A percentile compares a stretch with the other conserved stretches of the same genome.
phyloP scores from a whole-genome alignment of 2,329 filamentous ascomycete species.

The Pseudogymnoascus sp. region DNA sequence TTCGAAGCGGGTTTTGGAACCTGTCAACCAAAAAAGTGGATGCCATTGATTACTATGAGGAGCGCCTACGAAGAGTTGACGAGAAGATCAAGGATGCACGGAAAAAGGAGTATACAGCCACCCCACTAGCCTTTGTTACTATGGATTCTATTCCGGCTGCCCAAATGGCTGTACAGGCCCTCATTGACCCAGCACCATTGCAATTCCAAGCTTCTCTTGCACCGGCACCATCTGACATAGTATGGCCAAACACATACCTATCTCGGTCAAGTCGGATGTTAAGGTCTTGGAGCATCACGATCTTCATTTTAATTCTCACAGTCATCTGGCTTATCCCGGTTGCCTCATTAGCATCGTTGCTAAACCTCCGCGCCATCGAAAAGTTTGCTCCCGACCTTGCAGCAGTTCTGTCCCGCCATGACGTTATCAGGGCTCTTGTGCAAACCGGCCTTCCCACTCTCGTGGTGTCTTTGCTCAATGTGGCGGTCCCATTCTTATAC shows the following conservation, averaged over 20 bases:
- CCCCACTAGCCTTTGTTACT: conserved; percentile 86
- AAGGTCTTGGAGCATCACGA: conserved; percentile 75
- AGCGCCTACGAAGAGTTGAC: conserved; percentile 72
- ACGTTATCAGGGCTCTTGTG: conserved; percentile 66
- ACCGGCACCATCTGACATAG: conserved; percentile 82
- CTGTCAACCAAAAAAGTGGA: conserved; percentile 69
- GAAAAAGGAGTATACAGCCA: conserved; percentile 67
- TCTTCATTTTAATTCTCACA: conserved; percentile 74
- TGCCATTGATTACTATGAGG: conserved; percentile 90
- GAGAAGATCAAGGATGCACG: conserved; percentile 64
- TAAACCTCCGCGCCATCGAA: conserved; percentile 75
- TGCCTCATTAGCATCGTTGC: conserved; percentile 66
- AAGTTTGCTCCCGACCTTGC: conserved; percentile 61
- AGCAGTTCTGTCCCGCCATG: conserved; percentile 57
- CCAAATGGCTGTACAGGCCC: conserved; percentile 94
- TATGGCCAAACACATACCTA: conserved; percentile 90
- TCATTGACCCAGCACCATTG: conserved; percentile 83
- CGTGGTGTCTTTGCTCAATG: conserved; percentile 77
- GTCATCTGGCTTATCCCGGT: conserved; percentile 84
- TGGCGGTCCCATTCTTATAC: conserved; percentile 88
- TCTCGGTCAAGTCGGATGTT: conserved; percentile 65
- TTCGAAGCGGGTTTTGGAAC: conserved; percentile 73
- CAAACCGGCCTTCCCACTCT: conserved; percentile 83
- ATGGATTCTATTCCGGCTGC: conserved; percentile 91
- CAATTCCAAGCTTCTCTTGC: conserved; percentile 78